Base-by-base conservation (phyloP, 2,329 filamentous ascomycete species). In the Trichoderma koningiopsis region DNA sequence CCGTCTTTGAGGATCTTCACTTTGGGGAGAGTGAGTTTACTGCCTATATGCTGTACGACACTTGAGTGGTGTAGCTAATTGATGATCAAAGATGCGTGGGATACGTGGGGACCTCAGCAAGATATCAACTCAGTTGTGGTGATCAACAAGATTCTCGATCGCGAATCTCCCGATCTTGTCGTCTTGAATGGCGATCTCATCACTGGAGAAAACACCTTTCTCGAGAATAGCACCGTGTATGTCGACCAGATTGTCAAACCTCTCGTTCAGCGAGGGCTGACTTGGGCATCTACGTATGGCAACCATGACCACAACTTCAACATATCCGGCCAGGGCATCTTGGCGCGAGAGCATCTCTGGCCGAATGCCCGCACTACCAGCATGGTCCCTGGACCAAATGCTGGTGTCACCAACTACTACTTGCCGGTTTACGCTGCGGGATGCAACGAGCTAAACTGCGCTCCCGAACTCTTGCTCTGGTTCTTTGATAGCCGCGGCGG, bases 161-260 rank as follows among this genome's bases (percentile, higher is more conserved):
- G 76, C 0, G 90, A 92, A 69, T 73, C 76, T 0, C 85, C 87
- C 0, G 82, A 88, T 49, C 81, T 93, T 0, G 89, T 91, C 0
- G 86, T 93, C 0, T 77, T 93, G 33, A 93, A 92, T 67, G 91
- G 91, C 16, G 91, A 93, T 73, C 81, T 93, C 4, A 89, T 92
- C 67, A 91, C 90, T 0, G 90, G 91, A 49, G 90, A 92, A 70
- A 88, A 89, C 68, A 85, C 84, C 0, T 86, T 81, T 70, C 69
- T 82, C 4, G 78, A 84, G 4, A 91, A 91, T 73, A 77, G 75
- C 67, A 88, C 86, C 0, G 73, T 78, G 7, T 89, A 90, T 66
- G 69, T 92, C 3, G 87, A 91, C 72, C 78, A 84, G 72, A 84
- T 91, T 11, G 86, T 91, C 1, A 78, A 74, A 1, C 89, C 89